A percentile compares a stretch with the other conserved stretches of the same genome.
These are phyloP conservation scores for Trifolium dubium DNA, from an alignment of 306 rosid genomes.

Conservation along the genomic window DNA sequence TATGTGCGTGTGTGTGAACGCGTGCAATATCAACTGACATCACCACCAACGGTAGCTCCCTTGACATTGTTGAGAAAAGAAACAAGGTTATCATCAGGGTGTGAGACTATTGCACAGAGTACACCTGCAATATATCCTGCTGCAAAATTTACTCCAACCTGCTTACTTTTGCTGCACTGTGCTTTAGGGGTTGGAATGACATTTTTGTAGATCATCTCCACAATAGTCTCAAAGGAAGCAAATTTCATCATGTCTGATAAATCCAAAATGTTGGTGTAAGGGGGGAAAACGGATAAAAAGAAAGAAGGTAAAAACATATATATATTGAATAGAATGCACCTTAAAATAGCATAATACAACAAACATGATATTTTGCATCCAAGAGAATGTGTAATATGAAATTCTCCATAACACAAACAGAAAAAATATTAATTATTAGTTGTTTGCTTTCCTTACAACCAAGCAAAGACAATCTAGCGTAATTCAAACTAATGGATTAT, in stretches of 20 bases:
- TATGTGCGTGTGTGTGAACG: neutral
- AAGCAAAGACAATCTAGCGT: no score
- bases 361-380: neutral
- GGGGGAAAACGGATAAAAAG: neutral
- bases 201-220: constrained; percentile 70
- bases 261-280: constrained; percentile 3
- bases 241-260: constrained; percentile 81
- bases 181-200: constrained; percentile 66
- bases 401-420: neutral
- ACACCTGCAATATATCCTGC: constrained; percentile 77
- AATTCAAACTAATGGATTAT: no score
- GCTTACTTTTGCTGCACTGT: constrained; percentile 59
- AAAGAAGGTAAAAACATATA: neutral
- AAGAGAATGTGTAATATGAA: neutral
- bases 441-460: neutral
- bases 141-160: constrained; percentile 79
- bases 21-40: constrained; percentile 50
- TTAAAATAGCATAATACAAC: neutral
- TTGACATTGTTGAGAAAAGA: constrained; percentile 82
- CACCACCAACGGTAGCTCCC: constrained; percentile 78
- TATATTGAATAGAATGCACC: constrained; percentile 10
- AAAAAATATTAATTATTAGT: neutral
- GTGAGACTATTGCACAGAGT: constrained; percentile 70
- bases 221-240: constrained; percentile 71
- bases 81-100: constrained; percentile 85